phyloP scores from a whole-genome alignment of 139 green algal species.

The Tetraselmis striata region DNA sequence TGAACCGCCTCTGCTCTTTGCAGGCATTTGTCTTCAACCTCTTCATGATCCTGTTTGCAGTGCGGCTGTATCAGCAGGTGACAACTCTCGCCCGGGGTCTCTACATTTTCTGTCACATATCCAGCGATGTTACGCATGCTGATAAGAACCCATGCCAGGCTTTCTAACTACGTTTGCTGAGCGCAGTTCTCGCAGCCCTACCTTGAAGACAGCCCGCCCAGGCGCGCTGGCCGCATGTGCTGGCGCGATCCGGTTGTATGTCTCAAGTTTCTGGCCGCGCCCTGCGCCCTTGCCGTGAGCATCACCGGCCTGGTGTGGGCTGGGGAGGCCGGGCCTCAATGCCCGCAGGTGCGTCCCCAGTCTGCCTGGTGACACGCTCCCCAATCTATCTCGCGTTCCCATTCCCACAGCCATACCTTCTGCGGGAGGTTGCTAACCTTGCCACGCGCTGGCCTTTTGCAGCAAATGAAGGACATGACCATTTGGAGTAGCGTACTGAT shows the following conservation, averaged over 20 bases:
- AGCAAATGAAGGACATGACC: background rate
- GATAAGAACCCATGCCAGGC: too few species aligned
- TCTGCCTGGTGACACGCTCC: too few species aligned
- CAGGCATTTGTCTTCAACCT: background rate
- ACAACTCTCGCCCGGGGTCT: too few species aligned
- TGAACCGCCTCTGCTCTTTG: background rate
- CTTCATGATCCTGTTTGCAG: background rate
- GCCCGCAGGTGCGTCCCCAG: background rate
- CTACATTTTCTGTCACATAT: too few species aligned
- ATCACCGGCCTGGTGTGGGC: background rate
- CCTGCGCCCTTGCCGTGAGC: background rate
- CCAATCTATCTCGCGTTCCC: too few species aligned
- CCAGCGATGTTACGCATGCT: too few species aligned
- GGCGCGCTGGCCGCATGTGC: background rate
- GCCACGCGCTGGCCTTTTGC: too few species aligned
- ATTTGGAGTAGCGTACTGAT: background rate
- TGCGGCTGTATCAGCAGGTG: background rate
- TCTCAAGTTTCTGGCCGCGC: background rate
- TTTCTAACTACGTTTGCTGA: too few species aligned
- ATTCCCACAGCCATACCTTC: too few species aligned
- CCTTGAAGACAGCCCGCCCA: background rate
- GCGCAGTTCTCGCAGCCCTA: background rate
- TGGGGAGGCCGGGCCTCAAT: background rate
- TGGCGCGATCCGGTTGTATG: background rate
- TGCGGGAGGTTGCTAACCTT: too few species aligned